Evolutionary conservation across 306 rosid genomes (phyloP), one percentile per base, ranked within the genome.

Genomic region (Pterocarpus macrocarpus): DNA sequence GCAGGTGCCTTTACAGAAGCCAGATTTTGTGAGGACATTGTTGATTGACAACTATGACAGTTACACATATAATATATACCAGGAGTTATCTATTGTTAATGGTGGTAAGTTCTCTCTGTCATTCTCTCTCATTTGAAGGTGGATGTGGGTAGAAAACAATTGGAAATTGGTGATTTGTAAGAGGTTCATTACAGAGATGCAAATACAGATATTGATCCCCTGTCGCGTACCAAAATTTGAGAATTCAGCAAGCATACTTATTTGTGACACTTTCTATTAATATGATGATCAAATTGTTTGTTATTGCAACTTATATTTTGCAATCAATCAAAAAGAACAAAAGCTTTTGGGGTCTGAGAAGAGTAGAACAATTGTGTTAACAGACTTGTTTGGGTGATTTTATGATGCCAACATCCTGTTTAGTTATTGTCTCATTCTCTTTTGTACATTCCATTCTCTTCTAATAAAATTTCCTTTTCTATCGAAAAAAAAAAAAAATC

Each of bases 1-100:
- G 1, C 57, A 80, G 53, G 64, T 77, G 69, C 86, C 84, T 62
- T 22, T 62, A 45, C 89, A 76, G 59, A 93, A 90, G 88, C 78
- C 81, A 35, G 91, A 86, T 65, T 86, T 74, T 70, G 92, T 93
- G 81, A 90, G 94, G 86, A 96, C 99, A 28, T 85, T 95, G 88
- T 83, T 95, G 97, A 92, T 96, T 78, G 99, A 96, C 87, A 96
- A 96, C 87, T 93, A 96, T 80, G 99, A 96, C 68, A 96, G 99
- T 75, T 96, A 96, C 88, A 96, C 99, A 4, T 96, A 96, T 86
- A 96, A 96, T 84, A 89, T 96, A 82, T 96, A 89, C 89, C 99
- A 96, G 92, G 97, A 92, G 79, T 84, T 96, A 65, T 93, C 98
- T 74, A 58, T 92, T 77, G 80, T 96, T 84, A 96, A 96, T 81